A percentile compares a stretch with the other conserved stretches of the same genome.
Conservation (phyloP, 2,329 filamentous ascomycete species). For the Anisogramma anomala region DNA sequence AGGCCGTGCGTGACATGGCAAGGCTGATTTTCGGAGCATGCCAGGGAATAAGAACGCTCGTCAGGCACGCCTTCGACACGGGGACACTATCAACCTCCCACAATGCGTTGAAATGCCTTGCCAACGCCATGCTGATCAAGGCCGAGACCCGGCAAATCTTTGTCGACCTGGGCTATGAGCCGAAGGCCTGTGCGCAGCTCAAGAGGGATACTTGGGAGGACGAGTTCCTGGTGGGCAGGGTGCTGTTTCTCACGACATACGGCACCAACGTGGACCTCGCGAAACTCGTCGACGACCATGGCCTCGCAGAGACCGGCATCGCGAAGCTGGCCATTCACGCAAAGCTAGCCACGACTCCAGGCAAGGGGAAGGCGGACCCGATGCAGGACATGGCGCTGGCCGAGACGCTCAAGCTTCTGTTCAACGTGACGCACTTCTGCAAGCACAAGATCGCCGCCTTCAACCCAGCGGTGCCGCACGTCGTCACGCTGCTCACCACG, state of each 20-base stretch:
- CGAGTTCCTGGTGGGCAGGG: constrained; percentile 72
- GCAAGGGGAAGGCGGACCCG: constrained; percentile 30
- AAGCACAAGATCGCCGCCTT: constrained; percentile 52
- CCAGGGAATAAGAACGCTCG: constrained; percentile 64
- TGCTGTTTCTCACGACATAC: constrained; percentile 73
- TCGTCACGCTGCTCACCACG: constrained; percentile 59
- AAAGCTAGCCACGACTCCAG: constrained; percentile 25
- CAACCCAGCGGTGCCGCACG: constrained; percentile 52
- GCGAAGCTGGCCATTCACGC: constrained; percentile 62
- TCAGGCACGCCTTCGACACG: constrained; percentile 61
- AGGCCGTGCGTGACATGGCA: background rate
- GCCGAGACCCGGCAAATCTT: constrained; percentile 58
- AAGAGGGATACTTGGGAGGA: constrained; percentile 67
- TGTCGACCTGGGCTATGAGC: constrained; percentile 56
- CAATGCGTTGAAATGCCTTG: constrained; percentile 70
- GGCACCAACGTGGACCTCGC: constrained; percentile 56
- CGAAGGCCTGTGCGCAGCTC: constrained; percentile 58
- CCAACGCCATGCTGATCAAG: constrained; percentile 69
- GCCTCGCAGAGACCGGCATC: constrained; percentile 56
- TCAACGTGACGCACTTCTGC: constrained; percentile 73
- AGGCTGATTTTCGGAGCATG: background rate
- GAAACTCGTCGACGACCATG: constrained; percentile 52
- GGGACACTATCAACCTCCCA: constrained; percentile 51
- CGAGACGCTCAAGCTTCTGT: constrained; percentile 79
- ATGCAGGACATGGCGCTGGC: constrained; percentile 71